Evolutionary conservation across 768 basidiomycete genomes (phyloP), one percentile per base, ranked within the genome.

Genomic region (Astraeus odoratus): DNA sequence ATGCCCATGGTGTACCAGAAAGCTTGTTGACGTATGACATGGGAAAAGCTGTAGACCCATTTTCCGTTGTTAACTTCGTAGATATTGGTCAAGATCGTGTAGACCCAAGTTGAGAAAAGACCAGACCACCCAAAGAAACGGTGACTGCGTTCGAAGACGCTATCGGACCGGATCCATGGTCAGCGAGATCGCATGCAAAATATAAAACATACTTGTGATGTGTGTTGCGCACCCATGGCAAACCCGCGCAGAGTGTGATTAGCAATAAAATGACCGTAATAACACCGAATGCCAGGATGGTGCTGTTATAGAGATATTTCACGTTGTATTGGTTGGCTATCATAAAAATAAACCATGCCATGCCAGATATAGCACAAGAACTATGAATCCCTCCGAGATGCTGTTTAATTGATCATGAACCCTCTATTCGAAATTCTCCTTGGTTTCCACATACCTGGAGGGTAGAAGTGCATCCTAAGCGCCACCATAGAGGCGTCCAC

Each of bases 371-470:
- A 1, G 83, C 83, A 54, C 85, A 88, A 18, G 83, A 84, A 39
- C 78, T 80, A 56, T 89, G 86, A 52, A 87, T 84, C 15, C 86
- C 86, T 12, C 86, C 86, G 24, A 89, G 75, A 63, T 89, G 86
- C 75, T 81, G 59, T 25, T 43, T 13, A 40, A 26, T 42, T 42
- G 43, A 25, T 33, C n/a, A 24, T 58, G 27, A 54, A 30, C 18
- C 26, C 31, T 29, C 39, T 30, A 47, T 22, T 40, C 40, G 24
- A 5, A 31, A 19, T 27, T 22, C 8, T 6, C 25, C 16, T 15
- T 20, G 19, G 41, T 16, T 26, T 8, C 8, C 5, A 44, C 59
- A 29, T 51, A 78, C 80, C 71, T 83, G 82, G 31, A 86, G 72
- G 8, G 80, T 76, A 22, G 83, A 85, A 0, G 84, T 86, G 65